Conservation (phyloP, 2,329 filamentous ascomycete species). For the Aspergillus sp. region DNA sequence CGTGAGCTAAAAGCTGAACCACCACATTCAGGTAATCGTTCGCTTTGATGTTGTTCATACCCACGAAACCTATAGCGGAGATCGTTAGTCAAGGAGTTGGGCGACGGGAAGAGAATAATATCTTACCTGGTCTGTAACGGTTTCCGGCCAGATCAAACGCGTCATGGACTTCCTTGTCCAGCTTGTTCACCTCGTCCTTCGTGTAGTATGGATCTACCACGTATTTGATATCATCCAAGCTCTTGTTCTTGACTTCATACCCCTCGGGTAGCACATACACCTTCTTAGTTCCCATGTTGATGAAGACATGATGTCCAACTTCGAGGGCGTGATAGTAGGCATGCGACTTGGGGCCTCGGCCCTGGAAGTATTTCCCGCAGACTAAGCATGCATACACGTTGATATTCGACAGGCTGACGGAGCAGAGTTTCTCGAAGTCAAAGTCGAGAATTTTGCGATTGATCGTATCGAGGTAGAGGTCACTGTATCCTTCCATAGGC, state of each 20-base stretch:
- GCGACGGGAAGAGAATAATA: not conserved
- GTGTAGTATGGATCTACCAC: conserved; percentile 89
- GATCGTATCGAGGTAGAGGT: conserved; percentile 97
- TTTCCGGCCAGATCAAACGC: conserved; percentile 78
- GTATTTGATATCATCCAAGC: conserved; percentile 96
- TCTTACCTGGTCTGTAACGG: conserved; percentile 75
- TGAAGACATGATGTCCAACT: conserved; percentile 93
- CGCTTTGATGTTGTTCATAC: conserved; percentile 99
- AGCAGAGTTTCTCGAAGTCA: conserved; percentile 98
- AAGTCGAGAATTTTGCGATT: conserved; percentile 91
- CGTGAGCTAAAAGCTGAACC: conserved; percentile 86
- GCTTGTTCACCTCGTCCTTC: conserved; percentile 72
- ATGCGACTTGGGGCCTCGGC: conserved; percentile 87
- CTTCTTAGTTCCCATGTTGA: conserved; percentile 75
- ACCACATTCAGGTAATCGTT: conserved; percentile 98
- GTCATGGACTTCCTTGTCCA: conserved; percentile 64
- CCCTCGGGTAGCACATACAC: conserved; percentile 73
- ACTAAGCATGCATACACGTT: conserved; percentile 98
- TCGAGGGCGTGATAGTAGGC: conserved; percentile 98
- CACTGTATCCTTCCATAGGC: conserved; percentile 83
- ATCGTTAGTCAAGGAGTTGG: not conserved
- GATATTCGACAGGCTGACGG: conserved; percentile 92
- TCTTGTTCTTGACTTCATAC: conserved; percentile 93
- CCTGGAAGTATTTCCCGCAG: conserved; percentile 97
- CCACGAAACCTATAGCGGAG: conserved; percentile 68